Evolutionary conservation across 169 alveolate species (phyloP).

Genomic region (Condylostoma magnum): DNA sequence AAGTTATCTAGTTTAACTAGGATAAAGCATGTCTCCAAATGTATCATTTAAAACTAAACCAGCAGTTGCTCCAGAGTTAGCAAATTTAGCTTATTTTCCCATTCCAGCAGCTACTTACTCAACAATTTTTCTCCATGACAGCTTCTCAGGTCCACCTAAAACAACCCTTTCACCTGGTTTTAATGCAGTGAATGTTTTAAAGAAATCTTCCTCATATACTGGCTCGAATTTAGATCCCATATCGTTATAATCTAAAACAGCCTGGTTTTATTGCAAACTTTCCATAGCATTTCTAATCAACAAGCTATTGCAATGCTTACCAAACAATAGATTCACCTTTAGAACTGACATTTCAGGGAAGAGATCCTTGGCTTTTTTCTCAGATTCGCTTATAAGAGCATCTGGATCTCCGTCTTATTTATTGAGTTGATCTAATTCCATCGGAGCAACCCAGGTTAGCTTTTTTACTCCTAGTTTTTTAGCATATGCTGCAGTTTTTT

Average conservation of each 20-base stretch:
- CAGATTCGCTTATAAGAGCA: background rate
- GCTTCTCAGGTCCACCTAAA: slow-evolving; percentile 8
- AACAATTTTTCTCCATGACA: slow-evolving; percentile 13
- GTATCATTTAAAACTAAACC: background rate
- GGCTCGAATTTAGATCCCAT: slow-evolving; percentile 1
- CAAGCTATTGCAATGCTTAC: background rate
- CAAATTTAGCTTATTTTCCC: background rate
- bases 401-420: background rate
- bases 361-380: background rate
- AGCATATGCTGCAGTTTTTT: slow-evolving; percentile 5
- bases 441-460: slow-evolving; percentile 12
- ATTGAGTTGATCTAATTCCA: slow-evolving; percentile 14
- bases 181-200: background rate
- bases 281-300: background rate
- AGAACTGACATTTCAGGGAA: background rate
- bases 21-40: slow-evolving; percentile 23
- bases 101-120: too few relatives aligned
- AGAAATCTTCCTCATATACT: slow-evolving; percentile 6
- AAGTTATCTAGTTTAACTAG: slow-evolving; percentile 5
- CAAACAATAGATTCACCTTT: slow-evolving; percentile 2
- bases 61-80: background rate
- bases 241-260: background rate
- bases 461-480: slow-evolving; percentile 7
- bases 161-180: background rate
- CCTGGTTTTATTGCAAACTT: background rate